Evolutionary conservation across 208 protist species (phyloP).

Genomic region (Leishmania turanica): DNA sequence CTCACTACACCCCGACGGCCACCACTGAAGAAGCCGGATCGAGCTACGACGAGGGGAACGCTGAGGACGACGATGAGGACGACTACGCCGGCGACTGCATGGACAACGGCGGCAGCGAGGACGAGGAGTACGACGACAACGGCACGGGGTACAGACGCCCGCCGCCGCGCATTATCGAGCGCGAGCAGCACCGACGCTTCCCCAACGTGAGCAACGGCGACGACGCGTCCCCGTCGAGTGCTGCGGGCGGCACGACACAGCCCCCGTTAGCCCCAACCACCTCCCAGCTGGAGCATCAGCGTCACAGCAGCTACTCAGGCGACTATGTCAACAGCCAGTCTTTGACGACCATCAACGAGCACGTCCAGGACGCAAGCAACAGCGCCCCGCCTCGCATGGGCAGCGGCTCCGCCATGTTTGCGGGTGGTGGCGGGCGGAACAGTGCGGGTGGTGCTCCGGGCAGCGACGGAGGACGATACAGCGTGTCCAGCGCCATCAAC

Average conservation of each 20-base stretch:
- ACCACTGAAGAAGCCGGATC: slow-evolving; percentile 83
- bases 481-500: slow-evolving; percentile 41
- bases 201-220: slow-evolving; percentile 15
- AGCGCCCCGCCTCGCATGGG: background rate
- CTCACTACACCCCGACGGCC: slow-evolving; percentile 55
- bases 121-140: slow-evolving; percentile 25
- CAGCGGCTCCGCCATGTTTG: background rate
- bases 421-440: background rate
- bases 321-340: background rate
- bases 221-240: slow-evolving; percentile 10
- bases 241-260: background rate
- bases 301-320: slow-evolving; percentile 14
- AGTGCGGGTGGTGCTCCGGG: slow-evolving; percentile 10
- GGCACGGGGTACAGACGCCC: slow-evolving; percentile 19
- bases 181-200: slow-evolving; percentile 74
- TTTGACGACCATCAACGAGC: background rate
- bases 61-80: slow-evolving; percentile 19
- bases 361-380: background rate
- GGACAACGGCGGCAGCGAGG: slow-evolving; percentile 15
- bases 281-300: slow-evolving; percentile 12
- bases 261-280: background rate
- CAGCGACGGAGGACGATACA: slow-evolving; percentile 24
- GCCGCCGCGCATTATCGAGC: slow-evolving; percentile 86
- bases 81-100: slow-evolving; percentile 32
- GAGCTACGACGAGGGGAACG: slow-evolving; percentile 44